phyloP scores from a whole-genome alignment of 441 rosid species.

The Erysimum cheiri region DNA sequence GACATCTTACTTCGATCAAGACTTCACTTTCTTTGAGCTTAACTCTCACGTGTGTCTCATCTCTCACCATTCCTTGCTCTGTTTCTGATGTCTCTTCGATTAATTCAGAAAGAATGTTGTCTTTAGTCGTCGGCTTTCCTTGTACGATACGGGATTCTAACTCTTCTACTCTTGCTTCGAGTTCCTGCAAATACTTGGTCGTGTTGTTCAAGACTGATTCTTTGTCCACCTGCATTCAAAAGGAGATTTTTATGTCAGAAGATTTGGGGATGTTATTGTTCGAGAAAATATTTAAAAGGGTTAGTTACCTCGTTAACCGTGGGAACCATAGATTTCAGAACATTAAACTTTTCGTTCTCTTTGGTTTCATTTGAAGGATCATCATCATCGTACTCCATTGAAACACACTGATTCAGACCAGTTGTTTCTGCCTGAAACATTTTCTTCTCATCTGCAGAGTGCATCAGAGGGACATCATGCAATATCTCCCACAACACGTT shows the following conservation, averaged over 20 bases:
- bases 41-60: neutral
- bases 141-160: slow-evolving; percentile 59
- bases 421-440: neutral
- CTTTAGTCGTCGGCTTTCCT: neutral
- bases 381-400: slow-evolving; percentile 1
- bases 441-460: neutral
- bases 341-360: slow-evolving; percentile 51
- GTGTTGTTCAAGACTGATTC: slow-evolving; percentile 58
- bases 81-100: slow-evolving; percentile 42
- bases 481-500: neutral
- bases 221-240: slow-evolving; percentile 52
- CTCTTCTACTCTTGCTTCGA: slow-evolving; percentile 66
- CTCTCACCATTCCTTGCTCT: neutral
- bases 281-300: neutral
- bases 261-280: neutral
- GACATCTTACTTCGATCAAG: neutral
- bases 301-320: slow-evolving; percentile 49
- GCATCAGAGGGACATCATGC: neutral
- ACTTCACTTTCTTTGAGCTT: neutral
- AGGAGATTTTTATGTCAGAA: neutral
- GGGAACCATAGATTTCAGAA: slow-evolving; percentile 52
- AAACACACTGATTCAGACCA: slow-evolving; percentile 5
- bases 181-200: slow-evolving; percentile 55
- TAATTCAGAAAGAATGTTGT: slow-evolving; percentile 34
- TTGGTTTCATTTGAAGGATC: slow-evolving; percentile 34